Conservation (phyloP, 1,139 yeast genomes). For the Meyerozyma sp. region DNA sequence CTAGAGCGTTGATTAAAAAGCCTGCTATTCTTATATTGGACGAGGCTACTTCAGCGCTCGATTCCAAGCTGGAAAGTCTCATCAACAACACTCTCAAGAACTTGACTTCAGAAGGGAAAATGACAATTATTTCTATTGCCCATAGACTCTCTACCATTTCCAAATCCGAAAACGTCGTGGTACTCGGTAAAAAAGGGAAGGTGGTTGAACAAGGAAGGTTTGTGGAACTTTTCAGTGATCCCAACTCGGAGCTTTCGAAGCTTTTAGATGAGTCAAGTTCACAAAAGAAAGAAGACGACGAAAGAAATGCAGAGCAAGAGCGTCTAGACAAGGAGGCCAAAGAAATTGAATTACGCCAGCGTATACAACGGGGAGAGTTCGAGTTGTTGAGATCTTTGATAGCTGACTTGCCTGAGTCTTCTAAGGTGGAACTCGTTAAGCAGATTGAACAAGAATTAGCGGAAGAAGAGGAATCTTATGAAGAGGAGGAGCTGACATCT, state of each 20-base stretch:
- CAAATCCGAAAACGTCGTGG: constrained; percentile 51
- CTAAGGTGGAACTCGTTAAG: constrained; percentile 24
- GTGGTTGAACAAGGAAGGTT: constrained; percentile 41
- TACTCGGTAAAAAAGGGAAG: constrained; percentile 42
- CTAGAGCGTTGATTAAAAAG: constrained; percentile 66
- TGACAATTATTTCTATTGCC: constrained; percentile 88
- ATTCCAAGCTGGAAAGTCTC: constrained; percentile 64
- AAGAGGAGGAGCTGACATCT: neutral
- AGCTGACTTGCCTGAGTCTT: constrained; percentile 35
- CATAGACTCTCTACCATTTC: constrained; percentile 81
- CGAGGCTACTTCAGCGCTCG: constrained; percentile 78
- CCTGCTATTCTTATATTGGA: constrained; percentile 63
- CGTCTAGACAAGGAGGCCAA: constrained; percentile 23
- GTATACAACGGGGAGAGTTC: constrained; percentile 15
- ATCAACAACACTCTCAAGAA: constrained; percentile 57
- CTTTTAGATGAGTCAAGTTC: constrained; percentile 35
- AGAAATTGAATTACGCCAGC: constrained; percentile 18
- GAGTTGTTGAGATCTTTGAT: constrained; percentile 29
- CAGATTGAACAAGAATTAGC: constrained; percentile 24
- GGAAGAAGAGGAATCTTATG: constrained; percentile 8
- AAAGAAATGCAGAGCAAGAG: constrained; percentile 20
- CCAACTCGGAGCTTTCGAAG: constrained; percentile 39
- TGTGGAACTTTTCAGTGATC: constrained; percentile 37
- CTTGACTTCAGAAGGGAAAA: constrained; percentile 50
- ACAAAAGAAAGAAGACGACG: constrained; percentile 16